Base-by-base conservation (phyloP, 1,139 yeast genomes). In the Casaregolazyma suthepensis region DNA sequence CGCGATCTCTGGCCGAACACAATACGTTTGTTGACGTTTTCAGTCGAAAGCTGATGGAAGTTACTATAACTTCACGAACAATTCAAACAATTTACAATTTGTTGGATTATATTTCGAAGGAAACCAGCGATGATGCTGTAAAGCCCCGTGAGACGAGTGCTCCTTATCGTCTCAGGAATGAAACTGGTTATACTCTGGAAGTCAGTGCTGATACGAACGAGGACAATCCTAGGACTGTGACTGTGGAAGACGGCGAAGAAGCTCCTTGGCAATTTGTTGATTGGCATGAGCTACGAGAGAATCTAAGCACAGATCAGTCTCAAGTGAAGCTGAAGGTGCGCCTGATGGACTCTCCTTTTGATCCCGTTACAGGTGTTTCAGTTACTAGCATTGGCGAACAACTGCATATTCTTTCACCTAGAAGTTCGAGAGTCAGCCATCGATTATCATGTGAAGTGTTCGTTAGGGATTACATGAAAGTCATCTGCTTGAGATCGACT, bases 231-330 rank as follows among this genome's bases (percentile, higher is more conserved):
- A 47, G 54, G 2, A 45, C 46, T 22, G 51, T 58, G 12, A 55
- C 65, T 0, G 68, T 90, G 22, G 72, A 73, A 48, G 77, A 83
- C 46, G 78, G 80, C 2, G 79, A 78, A 5, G 71, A 71, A 6
- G 70, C 81, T 10, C 86, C 91, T 0, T 94, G 98, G 98, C 83
- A 93, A 45, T 94, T 94, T 73, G 96, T 91, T 64, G 96, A 93
- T 64, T 93, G 98, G 97, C 78, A 87, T 58, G 78, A 78, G 37
- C 81, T 90, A 19, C 83, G 99, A 67, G 96, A 93, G 64, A 82
- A 83, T 56, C 73, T 90, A 54, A 84, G 82, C 58, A 81, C 87
- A 1, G 85, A 85, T 58, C 80, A 78, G 49, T 80, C 78, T 23
- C 75, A 75, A 20, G 85, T 83, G 45, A 73, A 77, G 1, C 70